These are phyloP conservation scores for Diaporthe sp. DNA, from an alignment of 2,329 filamentous ascomycete genomes.

Conservation along the genomic window DNA sequence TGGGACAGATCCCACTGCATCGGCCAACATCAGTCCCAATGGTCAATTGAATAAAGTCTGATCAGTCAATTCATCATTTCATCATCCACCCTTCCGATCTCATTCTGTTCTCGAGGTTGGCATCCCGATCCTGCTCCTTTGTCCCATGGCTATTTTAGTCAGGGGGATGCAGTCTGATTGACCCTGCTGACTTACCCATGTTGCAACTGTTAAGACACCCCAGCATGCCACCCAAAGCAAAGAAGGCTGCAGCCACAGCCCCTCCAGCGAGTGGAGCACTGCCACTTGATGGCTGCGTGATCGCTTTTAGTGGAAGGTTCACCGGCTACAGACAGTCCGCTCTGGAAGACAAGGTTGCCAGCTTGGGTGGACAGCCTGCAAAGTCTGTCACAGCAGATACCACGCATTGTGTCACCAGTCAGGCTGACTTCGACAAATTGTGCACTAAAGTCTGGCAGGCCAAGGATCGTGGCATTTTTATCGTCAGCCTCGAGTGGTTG, in stretches of 20 bases:
- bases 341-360: constrained; percentile 59
- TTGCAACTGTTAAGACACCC: not conserved
- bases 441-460: constrained; percentile 66
- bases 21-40: not conserved
- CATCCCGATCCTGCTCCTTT: not conserved
- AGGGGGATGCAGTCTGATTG: not conserved
- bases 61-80: not conserved
- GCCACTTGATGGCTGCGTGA: constrained; percentile 60
- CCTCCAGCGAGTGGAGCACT: constrained; percentile 31
- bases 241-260: constrained; percentile 39
- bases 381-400: constrained; percentile 62
- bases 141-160: no score
- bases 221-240: constrained; percentile 31
- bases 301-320: constrained; percentile 74
- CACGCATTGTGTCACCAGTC: constrained; percentile 70
- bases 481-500: constrained; percentile 74
- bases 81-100: not conserved
- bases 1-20: not conserved
- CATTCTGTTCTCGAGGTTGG: not conserved
- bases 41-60: not conserved
- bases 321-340: constrained; percentile 62
- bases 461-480: constrained; percentile 59
- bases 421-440: constrained; percentile 62
- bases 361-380: constrained; percentile 63
- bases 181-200: not conserved